phyloP scores from a whole-genome alignment of 148 eudicot species.

The Selenicereus undatus region DNA sequence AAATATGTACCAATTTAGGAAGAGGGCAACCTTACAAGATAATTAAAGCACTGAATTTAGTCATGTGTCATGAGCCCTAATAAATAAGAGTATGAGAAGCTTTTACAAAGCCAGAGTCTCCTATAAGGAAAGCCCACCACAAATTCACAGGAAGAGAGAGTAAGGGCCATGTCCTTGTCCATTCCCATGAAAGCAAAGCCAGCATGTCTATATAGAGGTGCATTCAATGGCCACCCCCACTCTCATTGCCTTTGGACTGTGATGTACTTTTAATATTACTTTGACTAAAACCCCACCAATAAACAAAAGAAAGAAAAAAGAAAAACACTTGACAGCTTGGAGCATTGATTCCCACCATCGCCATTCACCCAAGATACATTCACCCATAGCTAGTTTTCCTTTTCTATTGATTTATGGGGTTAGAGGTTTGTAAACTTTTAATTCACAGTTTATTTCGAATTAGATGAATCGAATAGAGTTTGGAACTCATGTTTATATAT shows the following conservation, averaged over 20 bases:
- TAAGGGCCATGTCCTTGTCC: conserved; percentile 14
- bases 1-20: not conserved
- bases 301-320: too few species aligned
- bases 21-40: not conserved
- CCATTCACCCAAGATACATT: not conserved
- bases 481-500: not conserved
- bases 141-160: conserved; percentile 11
- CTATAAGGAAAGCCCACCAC: not conserved
- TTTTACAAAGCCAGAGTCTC: not conserved
- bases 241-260: not conserved
- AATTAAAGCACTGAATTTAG: not conserved
- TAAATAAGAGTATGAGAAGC: not conserved
- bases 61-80: conserved; percentile 6
- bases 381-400: not conserved
- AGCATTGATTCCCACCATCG: not conserved
- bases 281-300: too few species aligned
- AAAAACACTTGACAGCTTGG: conserved; percentile 9
- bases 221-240: conserved; percentile 14
- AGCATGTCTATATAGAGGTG: not conserved
- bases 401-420: not conserved
- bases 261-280: too few species aligned
- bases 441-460: not conserved
- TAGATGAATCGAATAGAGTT: not conserved
- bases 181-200: conserved; percentile 12
- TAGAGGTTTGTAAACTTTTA: not conserved